Base-by-base conservation (phyloP, 129 eudicot species). In the Chrysanthemum makinoi region DNA sequence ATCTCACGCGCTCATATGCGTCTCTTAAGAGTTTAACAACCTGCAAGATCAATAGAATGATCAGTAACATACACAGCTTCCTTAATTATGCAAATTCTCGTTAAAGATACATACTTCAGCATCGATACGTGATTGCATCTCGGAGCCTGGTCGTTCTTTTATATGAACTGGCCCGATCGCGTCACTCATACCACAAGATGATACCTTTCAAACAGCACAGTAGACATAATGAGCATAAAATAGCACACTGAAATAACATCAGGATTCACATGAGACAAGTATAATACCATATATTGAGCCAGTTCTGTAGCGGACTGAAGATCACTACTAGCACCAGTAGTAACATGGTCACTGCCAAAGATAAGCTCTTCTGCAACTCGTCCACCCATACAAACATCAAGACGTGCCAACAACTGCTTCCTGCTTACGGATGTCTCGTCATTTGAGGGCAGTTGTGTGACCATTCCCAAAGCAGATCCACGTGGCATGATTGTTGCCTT, bases 381-480 rank as follows among this genome's bases (percentile, higher is more conserved):
- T 62, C 98, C 98, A 52, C 98, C 98, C 98, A 92, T 92, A 78
- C 98, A 92, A 66, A 92, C 98, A 85, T 92, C 98, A 51, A 92
- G 89, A 20, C 98, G 95, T 6, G 98, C 98, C 83, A 92, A 79
- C 61, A 92, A 70, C 55, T 92, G 96, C 75, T 80, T 92, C 77
- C 85, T 92, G 88, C 96, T 92, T 75, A 87, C 64, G 50, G 98
- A 92, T 16, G 98, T 92, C 80, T 92, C 98, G 72, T 92, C 98
- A 60, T 56, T 79, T 17, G 98, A 86, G 35, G 98, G 98, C 67
- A 92, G 91, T 53, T 89, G 98, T 24, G 98, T 92, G 15, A 92
- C 98, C 98, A 92, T 92, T 59, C 98, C 98, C 39, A 92, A 65
- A 59, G 98, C 98, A 16, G 96, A 81, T 78, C 98, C 98, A 57